phyloP scores from a whole-genome alignment of 2,329 filamentous ascomycete species.

The Fusarium temperatum region DNA sequence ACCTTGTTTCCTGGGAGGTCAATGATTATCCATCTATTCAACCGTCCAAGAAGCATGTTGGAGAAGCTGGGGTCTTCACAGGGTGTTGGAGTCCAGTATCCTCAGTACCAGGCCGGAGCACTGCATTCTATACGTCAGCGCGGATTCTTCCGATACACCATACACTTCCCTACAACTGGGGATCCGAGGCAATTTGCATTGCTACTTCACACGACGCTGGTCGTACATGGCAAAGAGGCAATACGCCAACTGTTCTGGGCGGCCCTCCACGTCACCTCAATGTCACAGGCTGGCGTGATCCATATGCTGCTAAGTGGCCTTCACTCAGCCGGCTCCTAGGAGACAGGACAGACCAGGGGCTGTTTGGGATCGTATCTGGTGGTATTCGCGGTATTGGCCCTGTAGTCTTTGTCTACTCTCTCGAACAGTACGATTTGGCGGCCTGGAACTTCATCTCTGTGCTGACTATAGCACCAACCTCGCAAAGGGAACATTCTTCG shows the following conservation, averaged over 20 bases:
- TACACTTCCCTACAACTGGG: neutral
- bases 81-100: neutral
- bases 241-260: accelerated
- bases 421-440: neutral
- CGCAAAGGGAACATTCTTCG: accelerated
- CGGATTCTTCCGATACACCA: neutral
- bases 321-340: neutral
- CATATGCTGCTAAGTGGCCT: neutral
- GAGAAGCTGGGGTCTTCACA: neutral
- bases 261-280: neutral
- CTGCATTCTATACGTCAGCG: neutral
- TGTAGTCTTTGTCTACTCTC: neutral
- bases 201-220: neutral
- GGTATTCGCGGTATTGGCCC: neutral
- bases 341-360: accelerated
- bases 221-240: neutral
- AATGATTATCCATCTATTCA: neutral
- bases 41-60: neutral
- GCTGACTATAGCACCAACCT: neutral
- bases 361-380: neutral
- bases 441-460: neutral
- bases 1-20: neutral
- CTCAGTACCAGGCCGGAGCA: neutral
- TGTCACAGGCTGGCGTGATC: neutral
- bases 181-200: neutral